These are phyloP conservation scores for Lactifluus piperatus DNA, from an alignment of 768 basidiomycete genomes.

Conservation along the genomic window DNA sequence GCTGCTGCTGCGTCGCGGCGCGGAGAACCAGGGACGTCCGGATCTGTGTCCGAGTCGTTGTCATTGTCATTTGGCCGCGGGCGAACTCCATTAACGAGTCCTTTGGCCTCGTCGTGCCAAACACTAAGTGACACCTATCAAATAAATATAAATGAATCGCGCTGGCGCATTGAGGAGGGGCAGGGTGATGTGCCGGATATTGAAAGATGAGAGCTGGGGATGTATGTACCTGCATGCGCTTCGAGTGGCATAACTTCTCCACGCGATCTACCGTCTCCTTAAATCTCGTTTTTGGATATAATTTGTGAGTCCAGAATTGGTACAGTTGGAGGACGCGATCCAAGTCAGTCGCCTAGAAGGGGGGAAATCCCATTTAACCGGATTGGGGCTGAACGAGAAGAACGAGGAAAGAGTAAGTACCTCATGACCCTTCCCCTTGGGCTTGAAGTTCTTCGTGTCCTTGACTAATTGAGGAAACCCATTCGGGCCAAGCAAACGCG, in stretches of 20 bases:
- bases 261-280: conserved; percentile 76
- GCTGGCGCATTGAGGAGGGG: neutral
- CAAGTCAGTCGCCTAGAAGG: conserved; percentile 63
- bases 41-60: conserved; percentile 38
- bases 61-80: conserved; percentile 27
- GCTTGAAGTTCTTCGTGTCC: conserved; percentile 67
- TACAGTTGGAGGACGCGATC: conserved; percentile 74
- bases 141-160: neutral
- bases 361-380: neutral
- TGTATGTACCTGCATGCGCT: conserved; percentile 73
- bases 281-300: conserved; percentile 88
- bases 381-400: neutral
- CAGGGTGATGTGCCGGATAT: conserved; percentile 2
- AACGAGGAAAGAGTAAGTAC: conserved; percentile 34
- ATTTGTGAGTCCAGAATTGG: conserved; percentile 89
- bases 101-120: conserved; percentile 65
- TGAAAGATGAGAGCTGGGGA: conserved; percentile 9
- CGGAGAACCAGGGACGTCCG: conserved; percentile 39
- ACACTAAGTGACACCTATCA: conserved; percentile 58
- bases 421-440: conserved; percentile 89
- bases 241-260: conserved; percentile 82
- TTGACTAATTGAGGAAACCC: conserved; percentile 79
- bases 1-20: conserved; percentile 32
- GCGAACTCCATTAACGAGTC: conserved; percentile 29
- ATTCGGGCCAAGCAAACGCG: conserved; percentile 54